Evolutionary conservation across 73 alveolate genomes (phyloP), one percentile per base, ranked within the genome.

Genomic region (Blepharisma japonicum): DNA sequence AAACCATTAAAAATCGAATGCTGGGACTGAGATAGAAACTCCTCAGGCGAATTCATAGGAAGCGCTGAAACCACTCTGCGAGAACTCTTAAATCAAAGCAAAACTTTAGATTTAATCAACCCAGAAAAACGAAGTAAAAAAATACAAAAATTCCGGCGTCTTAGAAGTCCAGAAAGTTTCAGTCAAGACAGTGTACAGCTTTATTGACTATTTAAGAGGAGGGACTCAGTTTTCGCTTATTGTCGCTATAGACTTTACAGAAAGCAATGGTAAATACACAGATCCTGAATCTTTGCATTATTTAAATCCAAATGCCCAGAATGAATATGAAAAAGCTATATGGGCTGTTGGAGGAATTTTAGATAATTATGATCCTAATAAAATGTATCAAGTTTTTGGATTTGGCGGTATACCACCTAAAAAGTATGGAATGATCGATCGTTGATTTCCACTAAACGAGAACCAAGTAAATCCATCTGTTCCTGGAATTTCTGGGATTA

Each of bases 231-330:
- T 94, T 6, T 84, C 81, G 55, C 45, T 92, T 68, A 76, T 88
- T 27, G 87, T 90, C 6, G 98, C 99, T 25, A 89, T 95, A 45
- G 99, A 95, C 82, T 95, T 90, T 56, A 95, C 99, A 45, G 95
- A 87, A 9, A 89, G 97, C 46, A 95, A 95, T 88, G 96, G 96
- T 20, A 92, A 85, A 25, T 83, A 83, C 8, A 53, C 71, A 20
- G 61, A 86, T 46, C 90, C 86, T 50, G 23, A 38, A n/a, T 95
- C 99, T 48, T 47, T 84, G 8, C 91, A 84, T 68, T 79, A 80
- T 11, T 21, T 78, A 68, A 68, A 48, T 55, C 91, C 91, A 6
- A 7, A 71, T 7, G 42, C 18, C 27, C 49, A 68, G 81, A 95
- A 93, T 77, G 83, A 93, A 77, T 95, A 95, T 86, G 92, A 95